These are phyloP conservation scores for Cercospora sp. DNA, from an alignment of 2,329 filamentous ascomycete species.

Conservation along the genomic window DNA sequence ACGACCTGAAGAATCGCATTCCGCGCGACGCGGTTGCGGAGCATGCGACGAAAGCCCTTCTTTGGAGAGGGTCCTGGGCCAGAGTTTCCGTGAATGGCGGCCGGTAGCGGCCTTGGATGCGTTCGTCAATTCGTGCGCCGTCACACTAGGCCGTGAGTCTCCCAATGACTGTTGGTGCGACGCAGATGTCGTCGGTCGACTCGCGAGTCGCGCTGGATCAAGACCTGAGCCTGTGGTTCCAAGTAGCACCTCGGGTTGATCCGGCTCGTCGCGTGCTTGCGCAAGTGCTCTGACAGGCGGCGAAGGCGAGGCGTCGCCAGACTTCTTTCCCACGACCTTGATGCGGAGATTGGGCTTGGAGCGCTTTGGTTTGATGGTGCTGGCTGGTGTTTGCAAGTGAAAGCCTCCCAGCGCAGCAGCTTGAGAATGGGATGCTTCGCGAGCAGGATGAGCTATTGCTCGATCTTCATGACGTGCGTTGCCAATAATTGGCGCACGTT, in stretches of 20 bases:
- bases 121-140: constrained; percentile 16
- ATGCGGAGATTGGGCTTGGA: constrained; percentile 27
- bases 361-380: constrained; percentile 1
- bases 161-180: constrained; percentile 18
- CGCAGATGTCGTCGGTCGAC: constrained; percentile 1
- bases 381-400: not conserved
- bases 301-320: constrained; percentile 15
- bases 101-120: not conserved
- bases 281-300: constrained; percentile 30
- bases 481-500: constrained; percentile 7
- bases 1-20: not conserved
- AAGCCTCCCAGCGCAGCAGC: not conserved
- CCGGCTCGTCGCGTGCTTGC: constrained; percentile 12
- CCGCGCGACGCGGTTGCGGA: not conserved
- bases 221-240: not conserved
- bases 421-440: not conserved
- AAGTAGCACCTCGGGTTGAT: not conserved
- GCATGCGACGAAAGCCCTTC: not conserved
- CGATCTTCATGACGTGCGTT: constrained; percentile 7
- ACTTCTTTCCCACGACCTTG: constrained; percentile 13
- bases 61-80: constrained; percentile 8
- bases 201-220: constrained; percentile 4
- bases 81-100: constrained; percentile 2
- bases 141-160: constrained; percentile 8
- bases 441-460: not conserved